Conservation (phyloP, 2,329 filamentous ascomycete genomes). For the Microdochium trichocladiopsis region DNA sequence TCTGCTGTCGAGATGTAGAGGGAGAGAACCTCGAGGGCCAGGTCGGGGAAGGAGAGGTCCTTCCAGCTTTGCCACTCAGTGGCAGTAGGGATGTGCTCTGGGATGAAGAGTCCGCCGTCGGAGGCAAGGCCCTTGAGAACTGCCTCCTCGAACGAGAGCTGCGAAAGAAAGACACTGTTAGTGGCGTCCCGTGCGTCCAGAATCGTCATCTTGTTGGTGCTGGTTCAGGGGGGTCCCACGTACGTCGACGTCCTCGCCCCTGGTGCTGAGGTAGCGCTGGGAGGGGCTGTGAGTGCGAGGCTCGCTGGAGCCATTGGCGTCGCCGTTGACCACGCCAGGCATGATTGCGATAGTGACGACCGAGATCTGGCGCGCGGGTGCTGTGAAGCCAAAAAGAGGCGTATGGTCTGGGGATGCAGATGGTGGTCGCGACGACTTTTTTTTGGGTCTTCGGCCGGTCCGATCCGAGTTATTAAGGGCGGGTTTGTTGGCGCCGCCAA, state of each 20-base stretch:
- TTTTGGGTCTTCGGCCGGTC: not conserved
- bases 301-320: constrained; percentile 23
- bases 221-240: constrained; percentile 10
- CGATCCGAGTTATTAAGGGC: not conserved
- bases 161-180: constrained; percentile 23
- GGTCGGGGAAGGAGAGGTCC: constrained; percentile 69
- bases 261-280: constrained; percentile 43
- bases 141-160: constrained; percentile 83
- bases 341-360: constrained; percentile 18
- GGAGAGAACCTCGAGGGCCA: constrained; percentile 78
- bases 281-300: constrained; percentile 31
- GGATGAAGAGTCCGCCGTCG: constrained; percentile 86
- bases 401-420: not conserved
- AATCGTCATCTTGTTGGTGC: constrained; percentile 5
- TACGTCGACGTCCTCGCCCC: constrained; percentile 43
- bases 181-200: constrained; percentile 2
- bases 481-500: not conserved
- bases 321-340: constrained; percentile 30
- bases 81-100: constrained; percentile 64
- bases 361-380: not conserved
- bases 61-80: constrained; percentile 64
- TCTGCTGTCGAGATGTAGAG: constrained; percentile 81
- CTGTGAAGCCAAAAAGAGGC: not conserved
- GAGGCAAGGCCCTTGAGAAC: constrained; percentile 82
- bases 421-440: not conserved